Evolutionary conservation across 1,139 yeast species (phyloP), one percentile per base, ranked within the genome.

Genomic region (Taphrina communis): DNA sequence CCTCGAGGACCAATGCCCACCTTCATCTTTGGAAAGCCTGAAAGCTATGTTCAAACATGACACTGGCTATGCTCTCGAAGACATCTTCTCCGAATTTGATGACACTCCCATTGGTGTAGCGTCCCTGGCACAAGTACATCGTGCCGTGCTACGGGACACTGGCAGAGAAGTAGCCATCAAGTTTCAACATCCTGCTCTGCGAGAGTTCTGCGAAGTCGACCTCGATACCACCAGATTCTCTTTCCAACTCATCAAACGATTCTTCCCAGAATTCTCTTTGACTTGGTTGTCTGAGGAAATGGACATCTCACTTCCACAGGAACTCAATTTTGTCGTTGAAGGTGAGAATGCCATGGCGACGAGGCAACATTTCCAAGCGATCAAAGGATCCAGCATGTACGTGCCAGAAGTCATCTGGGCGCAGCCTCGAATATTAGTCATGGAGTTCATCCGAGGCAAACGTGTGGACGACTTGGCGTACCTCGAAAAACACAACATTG

Each of bases 211-310:
- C 8, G 98, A 99, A 0, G 79, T 94, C 42, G 99, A 94, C 79
- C 87, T 94, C 6, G 81, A 85, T 75, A 80, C 94, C 77, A 92
- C 97, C 1, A 84, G 85, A 71, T 81, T 86, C 3, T 96, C 93
- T 14, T 94, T 94, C 77, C 81, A 82, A 46, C 80, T 89, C 72
- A 86, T 94, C 82, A 86, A 87, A 76, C 84, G 84, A 74, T 86
- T 89, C 25, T 94, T 95, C 76, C 99, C 99, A 0, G 96, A 94
- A 70, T 94, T 94, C 76, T 97, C 98, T 0, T 79, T 95, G 74
- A 85, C 88, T 1, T 94, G 99, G 99, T 82, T 94, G 35, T 91
- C 97, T 25, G 97, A 94, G 70, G 99, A 94, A 77, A 81, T 95
- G 78, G 92, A 90, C 74, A 83, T 82, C 61, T 90, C 97, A 0